Base-by-base conservation (phyloP, 2,329 filamentous ascomycete genomes). In the Aschersonia sp. region DNA sequence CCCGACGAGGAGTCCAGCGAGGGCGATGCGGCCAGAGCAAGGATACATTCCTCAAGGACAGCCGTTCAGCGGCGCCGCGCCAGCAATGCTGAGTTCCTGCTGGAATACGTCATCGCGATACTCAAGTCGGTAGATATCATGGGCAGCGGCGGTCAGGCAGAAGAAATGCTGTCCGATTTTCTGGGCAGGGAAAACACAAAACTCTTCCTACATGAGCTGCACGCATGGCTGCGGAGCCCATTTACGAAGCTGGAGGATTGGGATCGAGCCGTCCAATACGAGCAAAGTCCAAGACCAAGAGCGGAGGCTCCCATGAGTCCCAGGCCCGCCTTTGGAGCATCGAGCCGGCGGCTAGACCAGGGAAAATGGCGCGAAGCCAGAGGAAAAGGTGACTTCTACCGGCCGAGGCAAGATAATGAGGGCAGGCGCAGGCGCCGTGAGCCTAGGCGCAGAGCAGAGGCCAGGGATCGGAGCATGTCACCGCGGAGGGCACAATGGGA, bases 51-150 rank as follows among this genome's bases (percentile, higher is more conserved):
- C 12, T 40, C 42, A 29, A 52, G 77, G 41, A 74, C 74, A 5
- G 81, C 77, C 53, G 22, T 41, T 10, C 44, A 45, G 35, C 44
- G 31, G 8, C 45, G 49, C n/a, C 49, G 49, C 7, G 49, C 43
- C 9, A 45, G 46, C 40, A 90, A 89, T 56, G 77, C 83, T 6
- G 88, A 94, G 58, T 94, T 89, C 52, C 63, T 95, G 9, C 73
- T 95, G 8, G 86, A 94, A 57, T 95, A 94, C 60, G 78, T 94
- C 47, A 66, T 95, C 41, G 83, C 84, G 8, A 84, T 95, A 29
- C 66, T 95, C 49, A 89, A 86, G 60, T 86, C 80, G 0, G 78
- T 92, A 12, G 87, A 95, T 57, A 72, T 89, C 5, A 87, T 87
- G 63, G 84, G 79, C 4, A 86, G 83, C 51, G 74, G 75, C 40